Evolutionary conservation across 768 basidiomycete genomes (phyloP).

Genomic region (Suillus subaureus): DNA sequence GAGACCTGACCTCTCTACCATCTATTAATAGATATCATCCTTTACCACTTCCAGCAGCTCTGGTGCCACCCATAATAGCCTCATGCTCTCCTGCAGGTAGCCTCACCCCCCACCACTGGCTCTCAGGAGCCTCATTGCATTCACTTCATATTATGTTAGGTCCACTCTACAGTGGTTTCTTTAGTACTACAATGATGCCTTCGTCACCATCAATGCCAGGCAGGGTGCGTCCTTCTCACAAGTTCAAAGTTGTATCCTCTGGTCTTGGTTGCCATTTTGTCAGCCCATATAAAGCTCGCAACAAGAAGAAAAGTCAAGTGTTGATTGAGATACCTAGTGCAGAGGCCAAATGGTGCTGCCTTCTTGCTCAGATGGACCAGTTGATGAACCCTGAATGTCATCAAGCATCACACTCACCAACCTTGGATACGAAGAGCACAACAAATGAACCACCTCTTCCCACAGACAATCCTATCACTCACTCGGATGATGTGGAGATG

Average conservation of each 20-base stretch:
- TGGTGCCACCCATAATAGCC: background rate
- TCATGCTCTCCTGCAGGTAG: background rate
- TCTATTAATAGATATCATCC: too few species aligned
- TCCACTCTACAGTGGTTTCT: background rate
- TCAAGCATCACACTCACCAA: background rate
- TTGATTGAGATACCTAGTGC: background rate
- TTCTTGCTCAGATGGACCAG: background rate
- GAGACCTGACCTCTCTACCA: too few species aligned
- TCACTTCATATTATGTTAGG: background rate
- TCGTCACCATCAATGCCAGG: background rate
- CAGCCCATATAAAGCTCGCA: background rate
- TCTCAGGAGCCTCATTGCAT: background rate
- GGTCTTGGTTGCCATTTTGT: constrained; percentile 9
- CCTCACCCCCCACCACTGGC: background rate
- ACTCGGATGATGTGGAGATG: background rate
- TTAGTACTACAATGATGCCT: too few species aligned
- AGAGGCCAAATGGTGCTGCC: background rate
- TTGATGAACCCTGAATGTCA: background rate
- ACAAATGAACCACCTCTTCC: background rate
- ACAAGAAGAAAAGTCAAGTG: constrained; percentile 6
- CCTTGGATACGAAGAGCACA: background rate
- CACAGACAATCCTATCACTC: background rate
- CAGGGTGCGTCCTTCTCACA: background rate
- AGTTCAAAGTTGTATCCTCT: background rate
- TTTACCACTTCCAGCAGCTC: too few species aligned